phyloP scores from a whole-genome alignment of 1,284 basidiomycete species.

The Tausonia pullulans region DNA sequence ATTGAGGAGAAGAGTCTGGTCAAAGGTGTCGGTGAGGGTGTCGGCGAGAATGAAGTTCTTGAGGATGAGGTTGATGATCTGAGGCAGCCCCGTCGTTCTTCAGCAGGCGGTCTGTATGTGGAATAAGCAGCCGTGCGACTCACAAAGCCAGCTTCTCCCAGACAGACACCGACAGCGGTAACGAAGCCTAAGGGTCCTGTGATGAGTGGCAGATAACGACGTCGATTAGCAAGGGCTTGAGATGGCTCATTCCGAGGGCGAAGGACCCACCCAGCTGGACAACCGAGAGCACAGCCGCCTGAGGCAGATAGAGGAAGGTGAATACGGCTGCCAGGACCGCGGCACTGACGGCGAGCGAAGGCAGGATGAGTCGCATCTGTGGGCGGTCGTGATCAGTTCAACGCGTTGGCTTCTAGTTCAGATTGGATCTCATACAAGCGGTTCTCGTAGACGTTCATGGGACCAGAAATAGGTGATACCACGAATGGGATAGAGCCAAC shows the following conservation, averaged over 20 bases:
- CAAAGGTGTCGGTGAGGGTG: slow-evolving; percentile 40
- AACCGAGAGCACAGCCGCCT: slow-evolving; percentile 51
- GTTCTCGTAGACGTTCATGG: slow-evolving; percentile 33
- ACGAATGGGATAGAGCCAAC: slow-evolving; percentile 18
- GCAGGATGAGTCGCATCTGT: slow-evolving; percentile 25
- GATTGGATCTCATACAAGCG: slow-evolving; percentile 24
- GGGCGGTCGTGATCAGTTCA: slow-evolving; percentile 22
- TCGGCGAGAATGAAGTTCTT: slow-evolving; percentile 35
- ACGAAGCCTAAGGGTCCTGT: slow-evolving; percentile 28
- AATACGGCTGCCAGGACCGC: slow-evolving; percentile 42
- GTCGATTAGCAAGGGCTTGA: not conserved
- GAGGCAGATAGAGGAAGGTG: slow-evolving; percentile 55
- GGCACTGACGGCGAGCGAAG: slow-evolving; percentile 25
- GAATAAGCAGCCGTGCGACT: not conserved
- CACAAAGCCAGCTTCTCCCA: slow-evolving; percentile 30
- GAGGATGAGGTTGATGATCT: slow-evolving; percentile 16
- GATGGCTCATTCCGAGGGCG: slow-evolving; percentile 43
- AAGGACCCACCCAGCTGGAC: slow-evolving; percentile 33
- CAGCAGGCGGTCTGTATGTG: not conserved
- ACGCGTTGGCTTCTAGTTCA: not conserved
- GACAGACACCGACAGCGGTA: slow-evolving; percentile 37
- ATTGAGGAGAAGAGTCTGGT: slow-evolving; percentile 34
- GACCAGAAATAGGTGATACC: slow-evolving; percentile 34
- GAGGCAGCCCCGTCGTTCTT: not conserved
- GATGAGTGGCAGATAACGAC: not conserved